Evolutionary conservation across 495 filamentous ascomycete species (phyloP).

Genomic region (Schizothecium vesticola): DNA sequence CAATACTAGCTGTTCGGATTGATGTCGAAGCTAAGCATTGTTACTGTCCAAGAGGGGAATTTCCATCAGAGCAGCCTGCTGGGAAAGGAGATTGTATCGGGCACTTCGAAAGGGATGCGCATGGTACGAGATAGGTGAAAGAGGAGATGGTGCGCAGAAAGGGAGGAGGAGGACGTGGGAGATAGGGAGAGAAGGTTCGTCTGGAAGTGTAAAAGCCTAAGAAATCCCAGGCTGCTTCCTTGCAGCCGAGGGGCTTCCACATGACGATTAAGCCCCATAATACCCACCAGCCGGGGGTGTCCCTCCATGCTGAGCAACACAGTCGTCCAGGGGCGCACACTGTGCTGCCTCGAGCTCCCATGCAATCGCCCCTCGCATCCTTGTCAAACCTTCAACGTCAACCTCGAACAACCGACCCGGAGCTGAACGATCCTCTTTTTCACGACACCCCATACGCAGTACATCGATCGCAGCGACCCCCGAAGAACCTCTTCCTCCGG

Average conservation of each 20-base stretch:
- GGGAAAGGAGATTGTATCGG: neutral
- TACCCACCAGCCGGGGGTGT: neutral
- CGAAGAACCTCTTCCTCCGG: neutral
- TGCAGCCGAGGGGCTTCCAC: neutral
- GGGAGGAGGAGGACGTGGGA: neutral
- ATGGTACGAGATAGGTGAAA: neutral
- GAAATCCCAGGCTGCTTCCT: slow-evolving; percentile 1
- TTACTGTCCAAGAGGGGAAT: slow-evolving; percentile 1
- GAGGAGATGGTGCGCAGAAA: neutral
- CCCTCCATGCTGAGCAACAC: neutral
- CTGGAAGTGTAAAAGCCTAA: neutral
- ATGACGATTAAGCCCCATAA: slow-evolving; percentile 8
- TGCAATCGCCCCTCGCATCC: neutral
- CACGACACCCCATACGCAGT: neutral
- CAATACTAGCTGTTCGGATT: slow-evolving; percentile 16
- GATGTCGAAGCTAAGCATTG: slow-evolving; percentile 10
- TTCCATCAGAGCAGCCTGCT: slow-evolving; percentile 16
- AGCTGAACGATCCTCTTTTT: neutral
- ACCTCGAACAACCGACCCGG: neutral
- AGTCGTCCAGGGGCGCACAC: neutral
- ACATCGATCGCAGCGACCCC: neutral
- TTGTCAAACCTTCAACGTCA: neutral
- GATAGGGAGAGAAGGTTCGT: slow-evolving; percentile 3
- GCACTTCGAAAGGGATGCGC: neutral
- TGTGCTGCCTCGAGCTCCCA: neutral